Conservation (phyloP, 306 rosid genomes). For the Acacia melanoxylon region DNA sequence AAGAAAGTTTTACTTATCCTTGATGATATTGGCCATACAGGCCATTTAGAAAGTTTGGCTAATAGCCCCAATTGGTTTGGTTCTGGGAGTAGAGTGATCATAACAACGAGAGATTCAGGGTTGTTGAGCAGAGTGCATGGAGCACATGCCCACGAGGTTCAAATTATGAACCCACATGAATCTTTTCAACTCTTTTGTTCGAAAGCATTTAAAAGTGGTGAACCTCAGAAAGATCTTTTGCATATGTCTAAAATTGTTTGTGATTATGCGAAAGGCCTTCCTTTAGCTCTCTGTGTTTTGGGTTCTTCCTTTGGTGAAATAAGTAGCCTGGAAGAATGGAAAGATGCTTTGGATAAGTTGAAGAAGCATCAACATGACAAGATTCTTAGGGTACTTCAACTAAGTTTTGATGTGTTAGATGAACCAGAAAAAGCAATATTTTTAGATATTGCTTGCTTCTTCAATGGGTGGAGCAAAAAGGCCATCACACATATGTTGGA, state of each 20-base stretch:
- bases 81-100: background rate
- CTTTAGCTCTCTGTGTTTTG: background rate
- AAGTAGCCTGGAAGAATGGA: background rate
- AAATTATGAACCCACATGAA: background rate
- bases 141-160: background rate
- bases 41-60: background rate
- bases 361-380: background rate
- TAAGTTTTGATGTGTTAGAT: background rate
- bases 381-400: background rate
- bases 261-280: background rate
- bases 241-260: background rate
- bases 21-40: background rate
- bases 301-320: background rate
- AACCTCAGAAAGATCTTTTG: background rate
- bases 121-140: background rate
- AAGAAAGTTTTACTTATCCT: background rate
- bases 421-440: background rate
- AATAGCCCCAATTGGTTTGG: background rate
- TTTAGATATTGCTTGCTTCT: background rate
- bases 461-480: background rate
- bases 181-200: background rate
- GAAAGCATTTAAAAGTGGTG: background rate
- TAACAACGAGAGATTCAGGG: background rate
- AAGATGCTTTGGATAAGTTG: background rate
- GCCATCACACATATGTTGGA: background rate